A percentile compares a stretch with the other conserved stretches of the same genome.
These are phyloP conservation scores for Raddia distichophylla DNA, from an alignment of 176 grass and related monocot genomes.

Conservation along the genomic window DNA sequence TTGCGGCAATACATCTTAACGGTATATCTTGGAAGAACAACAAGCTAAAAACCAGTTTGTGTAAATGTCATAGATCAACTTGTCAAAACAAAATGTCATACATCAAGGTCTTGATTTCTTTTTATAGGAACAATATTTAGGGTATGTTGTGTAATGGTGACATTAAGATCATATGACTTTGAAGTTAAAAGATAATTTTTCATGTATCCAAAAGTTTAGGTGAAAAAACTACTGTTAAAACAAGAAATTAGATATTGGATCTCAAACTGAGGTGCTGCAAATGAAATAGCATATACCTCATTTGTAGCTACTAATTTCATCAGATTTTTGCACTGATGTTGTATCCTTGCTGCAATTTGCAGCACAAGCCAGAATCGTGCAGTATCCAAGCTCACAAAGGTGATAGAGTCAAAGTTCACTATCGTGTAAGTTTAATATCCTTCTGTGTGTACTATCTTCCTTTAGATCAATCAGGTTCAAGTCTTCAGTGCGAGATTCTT, in stretches of 20 bases:
- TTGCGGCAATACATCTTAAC: background rate
- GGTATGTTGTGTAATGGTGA: background rate
- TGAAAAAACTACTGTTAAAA: background rate
- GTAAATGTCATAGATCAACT: background rate
- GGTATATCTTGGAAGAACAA: background rate
- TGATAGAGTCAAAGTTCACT: conserved; percentile 95
- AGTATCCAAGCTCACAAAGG: conserved; percentile 97
- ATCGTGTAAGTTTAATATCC: conserved; percentile 70
- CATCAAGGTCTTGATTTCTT: background rate
- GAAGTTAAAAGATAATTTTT: background rate
- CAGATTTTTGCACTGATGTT: conserved; percentile 15
- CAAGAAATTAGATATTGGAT: background rate
- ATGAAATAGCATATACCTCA: background rate
- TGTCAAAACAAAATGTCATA: background rate
- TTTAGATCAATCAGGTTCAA: background rate
- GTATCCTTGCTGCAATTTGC: conserved; percentile 28
- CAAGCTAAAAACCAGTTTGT: background rate
- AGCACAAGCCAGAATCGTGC: conserved; percentile 91
- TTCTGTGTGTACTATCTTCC: background rate
- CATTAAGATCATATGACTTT: background rate
- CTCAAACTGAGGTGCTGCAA: background rate
- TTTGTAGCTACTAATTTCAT: conserved; percentile 1
- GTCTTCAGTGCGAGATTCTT: background rate
- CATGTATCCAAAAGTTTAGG: background rate
- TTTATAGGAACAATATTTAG: no score